Percentiles rank a stretch among this genome's conserved stretches.
Conservation (phyloP, 345 rosid genomes). For the Murraya koenigii region DNA sequence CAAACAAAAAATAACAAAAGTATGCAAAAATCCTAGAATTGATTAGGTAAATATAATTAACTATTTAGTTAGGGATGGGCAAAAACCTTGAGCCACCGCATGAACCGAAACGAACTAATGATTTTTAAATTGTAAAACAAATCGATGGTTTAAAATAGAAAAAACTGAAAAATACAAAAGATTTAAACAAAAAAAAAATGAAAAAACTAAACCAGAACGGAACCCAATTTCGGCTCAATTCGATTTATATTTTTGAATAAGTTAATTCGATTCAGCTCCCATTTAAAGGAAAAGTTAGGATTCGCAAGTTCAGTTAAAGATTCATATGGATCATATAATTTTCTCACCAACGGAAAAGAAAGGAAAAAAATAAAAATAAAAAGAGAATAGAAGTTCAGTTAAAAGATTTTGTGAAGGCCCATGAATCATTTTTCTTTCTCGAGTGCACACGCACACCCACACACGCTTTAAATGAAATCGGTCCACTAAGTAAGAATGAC, state of each 20-base stretch:
- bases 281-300: neutral
- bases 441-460: neutral
- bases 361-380: rapidly evolving
- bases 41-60: neutral
- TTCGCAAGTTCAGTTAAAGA: neutral
- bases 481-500: neutral
- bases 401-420: neutral
- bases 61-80: neutral
- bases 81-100: too few relatives aligned
- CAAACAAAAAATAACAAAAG: neutral
- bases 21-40: neutral
- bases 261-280: too few relatives aligned
- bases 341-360: neutral
- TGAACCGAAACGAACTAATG: too few relatives aligned
- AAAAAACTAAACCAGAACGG: too few relatives aligned
- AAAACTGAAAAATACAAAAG: too few relatives aligned
- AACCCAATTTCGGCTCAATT: too few relatives aligned
- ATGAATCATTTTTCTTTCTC: constrained; percentile 13
- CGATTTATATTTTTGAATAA: too few relatives aligned
- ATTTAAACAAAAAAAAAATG: too few relatives aligned
- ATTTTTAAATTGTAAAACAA: too few relatives aligned
- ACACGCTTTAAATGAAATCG: constrained; percentile 1
- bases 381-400: neutral
- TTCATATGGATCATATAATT: neutral
- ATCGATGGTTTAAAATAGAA: too few relatives aligned